Base-by-base conservation (phyloP, 1,284 basidiomycete genomes). In the Takashimella koratensis region DNA sequence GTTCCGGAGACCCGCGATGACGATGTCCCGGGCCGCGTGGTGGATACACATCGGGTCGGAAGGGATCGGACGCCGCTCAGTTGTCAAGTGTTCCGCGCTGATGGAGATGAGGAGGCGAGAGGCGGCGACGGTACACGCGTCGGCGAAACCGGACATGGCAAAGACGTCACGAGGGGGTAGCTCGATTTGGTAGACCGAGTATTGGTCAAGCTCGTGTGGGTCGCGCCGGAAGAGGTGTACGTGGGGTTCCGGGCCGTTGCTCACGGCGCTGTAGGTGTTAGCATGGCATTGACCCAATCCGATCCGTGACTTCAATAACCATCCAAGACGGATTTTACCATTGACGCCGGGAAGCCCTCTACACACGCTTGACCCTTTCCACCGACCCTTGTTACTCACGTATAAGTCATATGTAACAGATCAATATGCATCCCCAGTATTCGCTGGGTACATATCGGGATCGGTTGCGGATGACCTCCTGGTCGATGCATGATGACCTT, bases 31-130 rank as follows among this genome's bases (percentile, higher is more conserved):
- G 10, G 53, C 52, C 2, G 48, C 22, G 22, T 69, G 67, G 54
- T 71, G 62, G 2, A 74, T n/a, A 4, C 61, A 53, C 5, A 71
- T 48, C 1, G 65, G 61, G 49, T 72, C 70, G 1, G 64, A 68
- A 2, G 44, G 25, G 12, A 70, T 22, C n/a, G 45, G 47, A 0
- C 71, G 62, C 11, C 53, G 51, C 1, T 36, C 30, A 16, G 16
- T 36, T 36, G 30, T 16, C 16, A 36, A 36, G 8, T 36, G 8
- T 36, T 36, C 30, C 30, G 30, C 30, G 16, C 16, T 8, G 8
- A 36, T 36, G 16, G 30, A 36, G 30, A 20, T 19, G 48, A 24
- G 36, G 30, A 19, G 24, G 4, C 39, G 12, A 44, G 21, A 58
- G 63, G 41, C n/a, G 62, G 69, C 71, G 1, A 73, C 22, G 0